Conservation (phyloP, 2,329 filamentous ascomycete genomes). For the Monilinia fructigena region DNA sequence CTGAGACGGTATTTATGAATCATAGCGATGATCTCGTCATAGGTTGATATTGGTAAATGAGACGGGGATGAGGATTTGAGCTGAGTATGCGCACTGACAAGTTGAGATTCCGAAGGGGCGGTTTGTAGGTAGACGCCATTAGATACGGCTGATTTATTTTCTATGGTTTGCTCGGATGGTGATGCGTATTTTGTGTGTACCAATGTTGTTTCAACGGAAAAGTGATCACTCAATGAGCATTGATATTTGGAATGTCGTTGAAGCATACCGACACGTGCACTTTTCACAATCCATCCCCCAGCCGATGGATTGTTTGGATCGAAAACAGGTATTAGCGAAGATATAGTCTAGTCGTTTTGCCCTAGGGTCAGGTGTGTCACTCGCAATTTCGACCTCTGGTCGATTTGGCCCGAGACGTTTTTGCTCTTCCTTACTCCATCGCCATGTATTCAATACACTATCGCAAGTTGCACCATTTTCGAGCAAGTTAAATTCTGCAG, state of each 20-base stretch:
- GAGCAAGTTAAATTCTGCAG: constrained; percentile 71
- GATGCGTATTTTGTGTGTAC: constrained; percentile 31
- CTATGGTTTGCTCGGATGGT: constrained; percentile 22
- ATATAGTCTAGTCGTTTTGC: constrained; percentile 96
- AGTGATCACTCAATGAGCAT: constrained; percentile 92
- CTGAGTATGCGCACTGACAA: constrained; percentile 25
- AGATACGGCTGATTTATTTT: constrained; percentile 31
- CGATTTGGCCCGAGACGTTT: constrained; percentile 65
- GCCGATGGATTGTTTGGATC: constrained; percentile 34
- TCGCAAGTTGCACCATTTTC: constrained; percentile 89
- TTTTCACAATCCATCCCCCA: constrained; percentile 65
- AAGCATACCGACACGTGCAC: constrained; percentile 74
- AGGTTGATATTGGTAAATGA: constrained; percentile 51
- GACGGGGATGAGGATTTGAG: constrained; percentile 27
- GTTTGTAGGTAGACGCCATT: constrained; percentile 36
- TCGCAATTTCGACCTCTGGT: constrained; percentile 60
- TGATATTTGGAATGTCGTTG: constrained; percentile 75
- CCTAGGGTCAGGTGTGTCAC: constrained; percentile 63
- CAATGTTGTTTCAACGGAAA: constrained; percentile 82
- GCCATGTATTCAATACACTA: constrained; percentile 85
- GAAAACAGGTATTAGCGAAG: constrained; percentile 65
- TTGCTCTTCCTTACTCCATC: constrained; percentile 73
- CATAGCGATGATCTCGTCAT: constrained; percentile 72
- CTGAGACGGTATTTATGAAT: constrained; percentile 66
- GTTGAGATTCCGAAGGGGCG: constrained; percentile 23